Evolutionary conservation across 306 rosid species (phyloP).

Genomic region (Quercus aquifolioides): DNA sequence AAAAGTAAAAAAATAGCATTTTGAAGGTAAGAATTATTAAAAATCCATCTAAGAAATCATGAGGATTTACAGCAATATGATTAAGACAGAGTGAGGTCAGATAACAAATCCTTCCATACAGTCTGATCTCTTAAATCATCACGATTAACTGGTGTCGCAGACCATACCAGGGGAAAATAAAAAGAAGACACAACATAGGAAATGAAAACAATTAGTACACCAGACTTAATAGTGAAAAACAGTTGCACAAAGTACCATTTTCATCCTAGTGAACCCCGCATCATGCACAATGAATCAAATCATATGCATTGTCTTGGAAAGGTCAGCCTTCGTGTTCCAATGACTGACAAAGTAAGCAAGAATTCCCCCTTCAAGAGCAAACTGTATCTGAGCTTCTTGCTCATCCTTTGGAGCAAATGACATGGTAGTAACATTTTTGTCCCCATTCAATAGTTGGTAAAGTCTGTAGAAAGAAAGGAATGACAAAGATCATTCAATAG

Average conservation of each 20-base stretch:
- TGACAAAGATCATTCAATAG: neutral
- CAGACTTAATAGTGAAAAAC: constrained; percentile 10
- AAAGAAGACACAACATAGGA: too few species aligned
- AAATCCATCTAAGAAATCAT: neutral
- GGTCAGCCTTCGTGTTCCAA: constrained; percentile 81
- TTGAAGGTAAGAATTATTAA: neutral
- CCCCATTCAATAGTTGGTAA: constrained; percentile 69
- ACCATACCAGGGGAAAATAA: too few species aligned
- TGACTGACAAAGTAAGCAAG: constrained; percentile 89
- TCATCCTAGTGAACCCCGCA: constrained; percentile 99
- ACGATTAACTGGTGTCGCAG: too few species aligned
- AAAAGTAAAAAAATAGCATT: neutral
- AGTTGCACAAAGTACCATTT: constrained; percentile 49
- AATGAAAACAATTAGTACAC: neutral
- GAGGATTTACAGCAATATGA: neutral
- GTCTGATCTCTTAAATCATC: too few species aligned
- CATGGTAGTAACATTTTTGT: constrained; percentile 77
- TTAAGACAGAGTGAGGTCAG: neutral
- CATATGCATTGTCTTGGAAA: constrained; percentile 71
- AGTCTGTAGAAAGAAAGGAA: constrained; percentile 39
- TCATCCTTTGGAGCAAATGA: constrained; percentile 98
- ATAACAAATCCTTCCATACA: constrained; percentile 40
- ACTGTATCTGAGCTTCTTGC: constrained; percentile 98
- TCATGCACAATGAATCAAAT: constrained; percentile 92
- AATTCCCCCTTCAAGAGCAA: constrained; percentile 96